phyloP scores from a whole-genome alignment of 495 filamentous ascomycete genomes.

The Barbatosphaeria neglecta region DNA sequence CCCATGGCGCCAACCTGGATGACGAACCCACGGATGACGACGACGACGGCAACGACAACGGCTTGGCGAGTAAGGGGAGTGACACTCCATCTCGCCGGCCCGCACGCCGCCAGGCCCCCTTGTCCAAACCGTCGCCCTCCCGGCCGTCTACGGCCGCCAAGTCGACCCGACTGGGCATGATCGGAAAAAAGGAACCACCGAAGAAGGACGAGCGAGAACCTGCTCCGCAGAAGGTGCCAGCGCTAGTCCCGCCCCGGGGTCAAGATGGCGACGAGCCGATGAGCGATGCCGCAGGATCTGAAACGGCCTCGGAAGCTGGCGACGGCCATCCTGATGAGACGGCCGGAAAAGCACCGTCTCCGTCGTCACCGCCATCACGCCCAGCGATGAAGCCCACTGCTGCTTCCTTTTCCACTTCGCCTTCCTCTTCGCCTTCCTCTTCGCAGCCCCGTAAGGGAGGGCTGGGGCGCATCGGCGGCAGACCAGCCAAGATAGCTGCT shows the following conservation, averaged over 20 bases:
- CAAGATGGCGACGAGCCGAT: not conserved
- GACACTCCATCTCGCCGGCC: conserved; percentile 5
- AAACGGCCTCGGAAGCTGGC: conserved; percentile 30
- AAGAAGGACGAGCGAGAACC: conserved; percentile 1
- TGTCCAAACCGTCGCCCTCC: conserved; percentile 1
- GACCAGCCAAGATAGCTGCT: not conserved
- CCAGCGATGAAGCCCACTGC: too few species aligned
- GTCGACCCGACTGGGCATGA: not conserved
- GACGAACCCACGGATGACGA: conserved; percentile 26
- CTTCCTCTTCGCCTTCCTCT: not conserved
- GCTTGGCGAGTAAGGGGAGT: not conserved
- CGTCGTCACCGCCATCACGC: too few species aligned
- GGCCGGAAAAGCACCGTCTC: too few species aligned
- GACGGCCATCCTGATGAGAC: conserved; percentile 7
- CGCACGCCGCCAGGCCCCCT: conserved; percentile 2
- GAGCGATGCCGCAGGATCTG: conserved; percentile 9
- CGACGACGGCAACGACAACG: conserved; percentile 5
- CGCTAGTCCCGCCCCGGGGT: conserved; percentile 7
- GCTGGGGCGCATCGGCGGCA: conserved; percentile 34
- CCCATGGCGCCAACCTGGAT: conserved; percentile 4
- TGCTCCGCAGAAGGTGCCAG: conserved; percentile 10
- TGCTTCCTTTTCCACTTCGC: too few species aligned
- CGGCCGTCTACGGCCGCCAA: not conserved
- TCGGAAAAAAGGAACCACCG: not conserved
- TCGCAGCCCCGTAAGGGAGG: conserved; percentile 12